Percentiles rank a stretch among this genome's conserved stretches.
Conservation (phyloP, 2,329 filamentous ascomycete genomes). For the Didymella keratinophila region DNA sequence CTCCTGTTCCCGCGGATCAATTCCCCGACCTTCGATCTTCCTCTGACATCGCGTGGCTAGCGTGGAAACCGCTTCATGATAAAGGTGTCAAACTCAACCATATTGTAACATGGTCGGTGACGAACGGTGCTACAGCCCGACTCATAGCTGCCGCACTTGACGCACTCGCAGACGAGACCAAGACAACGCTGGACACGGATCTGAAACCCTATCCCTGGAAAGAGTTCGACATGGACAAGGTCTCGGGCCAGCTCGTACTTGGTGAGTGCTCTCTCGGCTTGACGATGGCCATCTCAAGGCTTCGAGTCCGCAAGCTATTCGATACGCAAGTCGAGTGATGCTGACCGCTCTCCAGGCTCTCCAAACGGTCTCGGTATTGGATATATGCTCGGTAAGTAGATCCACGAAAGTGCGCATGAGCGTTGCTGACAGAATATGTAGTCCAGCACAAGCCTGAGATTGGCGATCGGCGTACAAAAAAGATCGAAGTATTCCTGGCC, state of each 20-base stretch:
- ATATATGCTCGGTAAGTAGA: conserved; percentile 5
- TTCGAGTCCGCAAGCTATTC: background rate
- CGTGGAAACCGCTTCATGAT: conserved; percentile 13
- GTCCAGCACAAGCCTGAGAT: conserved; percentile 16
- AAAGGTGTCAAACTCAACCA: conserved; percentile 14
- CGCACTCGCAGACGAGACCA: background rate
- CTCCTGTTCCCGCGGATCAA: background rate
- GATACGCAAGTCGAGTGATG: background rate
- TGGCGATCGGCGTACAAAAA: conserved; percentile 7
- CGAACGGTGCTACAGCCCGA: conserved; percentile 1
- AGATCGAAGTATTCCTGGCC: conserved; percentile 9
- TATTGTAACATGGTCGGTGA: conserved; percentile 12
- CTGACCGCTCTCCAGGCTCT: conserved; percentile 4
- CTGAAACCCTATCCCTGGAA: conserved; percentile 12
- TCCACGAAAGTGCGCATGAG: background rate
- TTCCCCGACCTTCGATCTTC: conserved; percentile 6
- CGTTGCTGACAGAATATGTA: background rate
- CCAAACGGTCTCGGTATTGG: conserved; percentile 16
- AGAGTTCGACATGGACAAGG: background rate
- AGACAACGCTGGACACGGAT: conserved; percentile 3
- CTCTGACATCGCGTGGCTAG: conserved; percentile 14
- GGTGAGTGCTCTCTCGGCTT: background rate
- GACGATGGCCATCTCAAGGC: no score
- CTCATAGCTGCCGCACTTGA: conserved; percentile 12
- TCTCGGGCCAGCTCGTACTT: conserved; percentile 4